Evolutionary conservation across 805 yeast genomes (phyloP).

Genomic region (Schizosaccharomyces osmophilus): DNA sequence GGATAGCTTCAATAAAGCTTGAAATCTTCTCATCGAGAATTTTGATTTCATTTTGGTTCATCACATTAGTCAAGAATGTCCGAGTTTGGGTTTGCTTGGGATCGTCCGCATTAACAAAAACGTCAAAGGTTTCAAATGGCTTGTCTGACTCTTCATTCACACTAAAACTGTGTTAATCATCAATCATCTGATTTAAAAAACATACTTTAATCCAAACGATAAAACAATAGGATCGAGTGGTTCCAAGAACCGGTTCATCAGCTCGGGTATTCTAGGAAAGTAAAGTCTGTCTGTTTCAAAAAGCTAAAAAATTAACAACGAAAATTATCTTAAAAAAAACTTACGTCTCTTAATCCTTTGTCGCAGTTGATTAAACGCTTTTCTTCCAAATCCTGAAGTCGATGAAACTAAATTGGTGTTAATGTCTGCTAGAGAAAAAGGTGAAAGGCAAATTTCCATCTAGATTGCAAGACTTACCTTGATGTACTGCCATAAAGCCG

Average conservation of each 20-base stretch:
- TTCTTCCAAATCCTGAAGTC: conserved; percentile 33
- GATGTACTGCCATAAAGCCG: conserved; percentile 51
- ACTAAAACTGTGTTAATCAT: conserved; percentile 22
- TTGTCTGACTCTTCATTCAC: conserved; percentile 56
- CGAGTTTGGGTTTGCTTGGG: conserved; percentile 6
- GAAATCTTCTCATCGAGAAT: conserved; percentile 22
- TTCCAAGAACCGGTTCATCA: conserved; percentile 35
- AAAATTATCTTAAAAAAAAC: too few species aligned
- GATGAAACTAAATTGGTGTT: conserved; percentile 18
- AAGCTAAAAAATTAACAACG: too few species aligned
- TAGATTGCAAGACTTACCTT: conserved; percentile 14
- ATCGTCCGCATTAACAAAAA: conserved; percentile 31
- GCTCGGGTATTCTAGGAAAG: conserved; percentile 48
- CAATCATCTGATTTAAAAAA: too few species aligned
- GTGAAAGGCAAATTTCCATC: too few species aligned
- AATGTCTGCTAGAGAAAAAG: too few species aligned
- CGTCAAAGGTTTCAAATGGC: conserved; percentile 60
- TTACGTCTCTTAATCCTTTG: conserved; percentile 19
- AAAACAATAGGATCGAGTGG: conserved; percentile 60
- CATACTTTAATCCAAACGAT: conserved; percentile 21
- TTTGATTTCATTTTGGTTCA: conserved; percentile 19
- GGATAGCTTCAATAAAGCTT: conserved; percentile 25
- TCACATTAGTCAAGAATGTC: background rate
- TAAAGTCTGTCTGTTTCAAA: conserved; percentile 29
- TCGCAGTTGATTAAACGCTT: conserved; percentile 30